phyloP scores from a whole-genome alignment of 192 early-diverging fungal species.

The Coemansia sp. region DNA sequence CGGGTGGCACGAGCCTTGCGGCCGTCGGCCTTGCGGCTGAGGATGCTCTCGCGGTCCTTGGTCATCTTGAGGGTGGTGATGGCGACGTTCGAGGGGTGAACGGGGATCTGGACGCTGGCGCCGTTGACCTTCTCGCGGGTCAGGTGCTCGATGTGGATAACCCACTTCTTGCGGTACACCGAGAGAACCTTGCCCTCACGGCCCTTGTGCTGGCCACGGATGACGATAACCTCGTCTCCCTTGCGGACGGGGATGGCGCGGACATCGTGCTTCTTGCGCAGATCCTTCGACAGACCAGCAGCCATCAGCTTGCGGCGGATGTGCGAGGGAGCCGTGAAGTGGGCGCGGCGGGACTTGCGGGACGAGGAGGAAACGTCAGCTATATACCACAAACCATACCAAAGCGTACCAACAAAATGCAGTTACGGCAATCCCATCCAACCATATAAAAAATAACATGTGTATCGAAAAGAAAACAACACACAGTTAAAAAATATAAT shows the following conservation, averaged over 20 bases:
- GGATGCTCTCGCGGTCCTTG: slow-evolving; percentile 91
- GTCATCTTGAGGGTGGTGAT: slow-evolving; percentile 94
- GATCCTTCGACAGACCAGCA: slow-evolving; percentile 96
- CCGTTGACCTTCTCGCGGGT: slow-evolving; percentile 98
- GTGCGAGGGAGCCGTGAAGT: slow-evolving; percentile 96
- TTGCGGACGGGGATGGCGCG: slow-evolving; percentile 96
- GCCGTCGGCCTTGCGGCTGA: slow-evolving; percentile 80
- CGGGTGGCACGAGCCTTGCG: slow-evolving; percentile 41
- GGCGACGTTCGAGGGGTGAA: slow-evolving; percentile 99
- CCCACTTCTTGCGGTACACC: slow-evolving; percentile 99
- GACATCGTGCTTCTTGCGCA: slow-evolving; percentile 94
- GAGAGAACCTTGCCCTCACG: slow-evolving; percentile 94
- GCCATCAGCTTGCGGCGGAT: slow-evolving; percentile 96
- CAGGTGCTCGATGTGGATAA: slow-evolving; percentile 98
- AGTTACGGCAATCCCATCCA: not conserved
- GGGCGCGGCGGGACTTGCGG: slow-evolving; percentile 95
- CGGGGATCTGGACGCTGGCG: slow-evolving; percentile 82
- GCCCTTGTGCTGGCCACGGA: slow-evolving; percentile 95
- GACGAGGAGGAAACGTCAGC: slow-evolving; percentile 85
- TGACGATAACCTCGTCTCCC: slow-evolving; percentile 96
- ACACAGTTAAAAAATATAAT: not conserved
- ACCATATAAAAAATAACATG: slow-evolving; percentile 1
- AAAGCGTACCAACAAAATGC: not conserved
- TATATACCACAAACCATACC: slow-evolving; percentile 13
- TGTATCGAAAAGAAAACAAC: not conserved